phyloP scores from a whole-genome alignment of 2,329 filamentous ascomycete genomes.

The Cylindrodendrum hubeiense region DNA sequence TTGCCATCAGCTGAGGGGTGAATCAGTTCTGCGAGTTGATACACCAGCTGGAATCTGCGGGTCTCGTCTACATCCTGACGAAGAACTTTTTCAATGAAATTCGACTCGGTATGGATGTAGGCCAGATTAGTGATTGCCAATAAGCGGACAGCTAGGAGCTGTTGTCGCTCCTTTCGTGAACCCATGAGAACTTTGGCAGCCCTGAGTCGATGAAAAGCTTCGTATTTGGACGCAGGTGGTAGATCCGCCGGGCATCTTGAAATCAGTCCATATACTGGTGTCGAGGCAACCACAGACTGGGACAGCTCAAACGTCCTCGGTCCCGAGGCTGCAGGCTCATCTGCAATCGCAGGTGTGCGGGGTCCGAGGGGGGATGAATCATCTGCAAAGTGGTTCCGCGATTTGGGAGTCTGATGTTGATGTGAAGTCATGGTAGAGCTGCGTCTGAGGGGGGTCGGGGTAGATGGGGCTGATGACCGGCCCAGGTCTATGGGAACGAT shows the following conservation, averaged over 20 bases:
- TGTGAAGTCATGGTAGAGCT: slow-evolving; percentile 67
- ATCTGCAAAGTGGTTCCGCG: slow-evolving; percentile 48
- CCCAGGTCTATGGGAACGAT: slow-evolving; percentile 40
- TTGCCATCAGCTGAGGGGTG: slow-evolving; percentile 82
- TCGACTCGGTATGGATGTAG: slow-evolving; percentile 85
- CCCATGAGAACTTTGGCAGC: slow-evolving; percentile 83
- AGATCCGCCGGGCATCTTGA: slow-evolving; percentile 71
- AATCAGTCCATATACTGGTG: slow-evolving; percentile 68
- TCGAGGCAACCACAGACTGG: slow-evolving; percentile 64
- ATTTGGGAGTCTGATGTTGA: slow-evolving; percentile 57
- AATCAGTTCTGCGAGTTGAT: slow-evolving; percentile 92
- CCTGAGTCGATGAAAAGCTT: slow-evolving; percentile 85
- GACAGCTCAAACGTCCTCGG: slow-evolving; percentile 76
- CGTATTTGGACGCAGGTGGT: slow-evolving; percentile 81
- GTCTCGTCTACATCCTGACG: slow-evolving; percentile 92
- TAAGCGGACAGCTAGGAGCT: slow-evolving; percentile 83
- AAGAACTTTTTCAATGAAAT: slow-evolving; percentile 88
- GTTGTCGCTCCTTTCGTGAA: slow-evolving; percentile 75
- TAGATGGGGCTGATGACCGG: slow-evolving; percentile 68
- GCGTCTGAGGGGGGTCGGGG: slow-evolving; percentile 81
- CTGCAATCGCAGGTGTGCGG: slow-evolving; percentile 55
- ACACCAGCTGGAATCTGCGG: slow-evolving; percentile 87
- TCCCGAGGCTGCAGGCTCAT: slow-evolving; percentile 53
- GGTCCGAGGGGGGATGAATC: slow-evolving; percentile 64
- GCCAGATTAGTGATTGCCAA: slow-evolving; percentile 91